Evolutionary conservation across 2,329 filamentous ascomycete genomes (phyloP).

Genomic region (Botryotinia narcissicola): DNA sequence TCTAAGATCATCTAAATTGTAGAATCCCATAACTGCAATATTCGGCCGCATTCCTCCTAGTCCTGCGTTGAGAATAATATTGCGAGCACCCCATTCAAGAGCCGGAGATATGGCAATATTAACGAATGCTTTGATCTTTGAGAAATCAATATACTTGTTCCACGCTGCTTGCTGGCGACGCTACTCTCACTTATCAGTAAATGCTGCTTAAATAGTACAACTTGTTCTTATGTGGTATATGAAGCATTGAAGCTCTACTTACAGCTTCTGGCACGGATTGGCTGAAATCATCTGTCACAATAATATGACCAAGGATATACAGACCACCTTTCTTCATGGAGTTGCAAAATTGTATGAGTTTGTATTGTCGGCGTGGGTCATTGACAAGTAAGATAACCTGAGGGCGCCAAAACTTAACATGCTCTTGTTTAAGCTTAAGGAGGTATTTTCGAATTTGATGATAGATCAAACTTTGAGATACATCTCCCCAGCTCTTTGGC

Average conservation of each 20-base stretch:
- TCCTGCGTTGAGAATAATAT: constrained; percentile 76
- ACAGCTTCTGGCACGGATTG: constrained; percentile 72
- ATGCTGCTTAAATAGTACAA: not conserved
- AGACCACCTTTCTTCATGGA: constrained; percentile 83
- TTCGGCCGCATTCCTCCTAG: constrained; percentile 87
- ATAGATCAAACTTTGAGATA: constrained; percentile 86
- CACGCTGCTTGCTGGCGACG: constrained; percentile 73
- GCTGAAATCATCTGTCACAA: constrained; percentile 80
- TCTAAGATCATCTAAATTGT: constrained; percentile 75
- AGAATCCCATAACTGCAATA: constrained; percentile 77
- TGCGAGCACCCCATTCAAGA: constrained; percentile 81
- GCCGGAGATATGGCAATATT: constrained; percentile 81
- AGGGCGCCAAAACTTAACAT: constrained; percentile 91
- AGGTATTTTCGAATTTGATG: constrained; percentile 86
- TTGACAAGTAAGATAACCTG: constrained; percentile 84
- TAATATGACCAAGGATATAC: constrained; percentile 81
- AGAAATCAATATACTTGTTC: constrained; percentile 85
- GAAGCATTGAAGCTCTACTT: not conserved
- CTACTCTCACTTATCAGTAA: constrained; percentile 7
- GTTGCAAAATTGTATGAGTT: constrained; percentile 87
- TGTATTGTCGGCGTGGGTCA: constrained; percentile 75
- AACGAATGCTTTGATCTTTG: constrained; percentile 84
- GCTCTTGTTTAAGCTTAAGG: constrained; percentile 77
- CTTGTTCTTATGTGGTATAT: not conserved
- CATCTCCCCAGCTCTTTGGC: constrained; percentile 86